Evolutionary conservation across 495 filamentous ascomycete species (phyloP), one percentile per base, ranked within the genome.

Genomic region (Symbiotaphrina buchneri): DNA sequence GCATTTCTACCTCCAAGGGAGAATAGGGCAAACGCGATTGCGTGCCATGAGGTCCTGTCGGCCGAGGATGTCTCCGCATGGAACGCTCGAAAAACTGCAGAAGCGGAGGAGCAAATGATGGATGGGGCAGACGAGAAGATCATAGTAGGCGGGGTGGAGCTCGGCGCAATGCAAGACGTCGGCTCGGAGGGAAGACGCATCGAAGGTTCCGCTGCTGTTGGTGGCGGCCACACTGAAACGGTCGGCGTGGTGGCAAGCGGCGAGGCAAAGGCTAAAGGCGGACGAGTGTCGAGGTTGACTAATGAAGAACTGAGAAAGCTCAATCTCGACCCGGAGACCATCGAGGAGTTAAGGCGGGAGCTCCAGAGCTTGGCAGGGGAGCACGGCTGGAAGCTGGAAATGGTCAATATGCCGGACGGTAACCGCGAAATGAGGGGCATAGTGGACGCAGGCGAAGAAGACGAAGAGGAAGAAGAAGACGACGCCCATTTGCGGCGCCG

Each of bases 1-100:
- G 84, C 85, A 4, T 97, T 97, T 51, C 58, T 79, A 23, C 83
- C 85, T 6, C 80, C 83, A 1, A 74, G 82, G 35, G 69, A 79
- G 31, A 75, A 74, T 36, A 69, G 71, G 32, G 71, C 81, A 4
- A 68, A 92, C 44, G 45, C 64, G 2, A 81, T 97, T 21, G 65
- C 67, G 35, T 97, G 87, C 43, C 63, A 65, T 5, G 65, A 71
- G 32, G 68, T 93, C 28, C 51, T 90, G 13, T 49, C 53, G 3
- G 61, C 73, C 1, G 52, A 56, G 6, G 63, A 75, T 20, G 52
- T 68, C 22, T 46, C 53, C 3, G 58, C 55, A 6, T 78, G 73
- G 68, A 61, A 65, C 18, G 47, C 52, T 8, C 46, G 52, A 19
- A 70, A 63, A 40, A 55, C 55, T 6, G 47, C 51, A 29, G 53